Percentiles rank a stretch among this genome's conserved stretches.
Conservation (phyloP, 306 rosid genomes). For the Nissolia schottii region DNA sequence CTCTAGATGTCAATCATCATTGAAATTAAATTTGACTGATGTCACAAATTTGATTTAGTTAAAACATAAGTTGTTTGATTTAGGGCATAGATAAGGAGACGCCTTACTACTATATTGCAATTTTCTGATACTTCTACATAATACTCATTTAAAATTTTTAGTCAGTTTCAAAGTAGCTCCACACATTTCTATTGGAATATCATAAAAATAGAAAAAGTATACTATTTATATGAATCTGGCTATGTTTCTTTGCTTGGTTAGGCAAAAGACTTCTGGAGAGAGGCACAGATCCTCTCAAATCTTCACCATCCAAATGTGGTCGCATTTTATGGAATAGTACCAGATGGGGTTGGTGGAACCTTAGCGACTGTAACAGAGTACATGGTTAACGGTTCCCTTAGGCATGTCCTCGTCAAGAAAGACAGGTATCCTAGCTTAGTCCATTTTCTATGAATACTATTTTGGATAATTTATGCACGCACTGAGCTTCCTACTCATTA, state of each 20-base stretch:
- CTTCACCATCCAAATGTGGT: conserved; percentile 97
- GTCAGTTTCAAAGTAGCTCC: neutral
- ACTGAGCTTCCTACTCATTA: conserved; percentile 23
- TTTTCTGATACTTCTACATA: neutral
- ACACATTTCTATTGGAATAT: neutral
- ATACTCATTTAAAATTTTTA: neutral
- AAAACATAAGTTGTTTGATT: neutral
- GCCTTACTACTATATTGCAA: neutral
- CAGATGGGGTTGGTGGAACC: conserved; percentile 82
- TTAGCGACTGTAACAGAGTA: conserved; percentile 88
- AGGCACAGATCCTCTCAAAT: conserved; percentile 83
- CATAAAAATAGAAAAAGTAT: neutral
- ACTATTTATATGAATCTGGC: conserved; percentile 15
- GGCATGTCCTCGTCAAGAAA: conserved; percentile 71
- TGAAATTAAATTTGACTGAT: neutral
- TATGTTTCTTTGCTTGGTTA: conserved; percentile 31
- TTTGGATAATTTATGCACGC: neutral
- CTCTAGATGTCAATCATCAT: neutral
- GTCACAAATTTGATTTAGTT: neutral
- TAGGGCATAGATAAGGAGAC: neutral
- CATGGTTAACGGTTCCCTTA: conserved; percentile 92
- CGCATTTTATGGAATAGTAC: conserved; percentile 92
- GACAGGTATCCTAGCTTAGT: conserved; percentile 46
- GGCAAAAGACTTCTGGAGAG: conserved; percentile 99
- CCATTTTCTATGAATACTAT: neutral